Evolutionary conservation across 75 land plant genomes (phyloP), one percentile per base, ranked within the genome.

Genomic region (Sequoiadendron giganteum): DNA sequence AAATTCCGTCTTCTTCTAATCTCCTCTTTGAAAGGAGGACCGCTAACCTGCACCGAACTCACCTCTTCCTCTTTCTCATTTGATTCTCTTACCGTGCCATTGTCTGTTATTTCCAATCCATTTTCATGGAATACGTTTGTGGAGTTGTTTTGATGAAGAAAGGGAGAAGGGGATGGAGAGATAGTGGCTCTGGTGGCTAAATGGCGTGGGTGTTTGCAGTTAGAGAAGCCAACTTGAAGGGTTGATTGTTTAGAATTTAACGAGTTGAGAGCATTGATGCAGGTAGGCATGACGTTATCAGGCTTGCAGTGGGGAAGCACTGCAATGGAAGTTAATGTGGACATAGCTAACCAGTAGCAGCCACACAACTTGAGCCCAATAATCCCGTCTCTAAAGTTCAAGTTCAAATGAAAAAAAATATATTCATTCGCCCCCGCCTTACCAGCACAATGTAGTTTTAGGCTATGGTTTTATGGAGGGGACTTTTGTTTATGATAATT

Each of bases 1-100:
- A 92, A 92, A 84, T 92, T 92, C 73, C 93, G 85, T 81, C 93
- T 76, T 39, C 83, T 91, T 2, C 54, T 32, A 28, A 92, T 91
- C 86, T 90, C 93, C 30, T 42, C 84, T 82, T 82, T 42, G 38
- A 45, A 43, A 10, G 48, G 38, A 10, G 49, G 48, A 21, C 25
- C 19, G 11, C 48, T 82, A 82, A 34, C 38, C 11, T 34, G 14
- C 38, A 10, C 38, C 2, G 14, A 10, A 11, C 77, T 75, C 77
- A 34, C 39, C 30, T 28, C 72, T 68, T 21, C 10, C 34, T 75
- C 38, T 75, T 75, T 34, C 77, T 75, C 38, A 30, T 34, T 11
- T 75, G 77, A 11, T 32, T 75, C 16, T 75, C 15, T 75, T 32
- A 16, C 34, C 2, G 16, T 75, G 16, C 77, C 15, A 34, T 75